These are phyloP conservation scores for Epichloe glyceriae DNA, from an alignment of 2,329 filamentous ascomycete species.

Conservation along the genomic window DNA sequence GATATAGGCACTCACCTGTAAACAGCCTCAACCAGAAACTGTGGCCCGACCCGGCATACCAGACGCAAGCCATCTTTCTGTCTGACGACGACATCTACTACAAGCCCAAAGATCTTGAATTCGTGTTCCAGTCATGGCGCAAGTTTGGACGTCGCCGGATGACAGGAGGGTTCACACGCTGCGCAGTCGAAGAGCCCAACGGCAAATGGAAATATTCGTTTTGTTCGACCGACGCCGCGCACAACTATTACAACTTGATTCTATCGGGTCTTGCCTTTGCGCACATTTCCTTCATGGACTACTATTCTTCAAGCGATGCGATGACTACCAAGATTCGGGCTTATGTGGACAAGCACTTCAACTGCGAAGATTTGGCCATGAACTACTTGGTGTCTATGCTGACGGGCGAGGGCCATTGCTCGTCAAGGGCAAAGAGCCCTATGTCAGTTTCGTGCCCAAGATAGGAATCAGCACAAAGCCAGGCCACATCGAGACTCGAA, in stretches of 20 bases:
- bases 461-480: constrained; percentile 21
- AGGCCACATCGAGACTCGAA: constrained; percentile 21
- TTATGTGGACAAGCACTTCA: constrained; percentile 25
- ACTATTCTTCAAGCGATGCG: constrained; percentile 23
- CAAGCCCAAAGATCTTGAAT: constrained; percentile 24
- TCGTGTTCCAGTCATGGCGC: constrained; percentile 28
- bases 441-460: constrained; percentile 18
- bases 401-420: constrained; percentile 21
- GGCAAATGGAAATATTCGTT: constrained; percentile 20
- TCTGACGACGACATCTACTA: constrained; percentile 28
- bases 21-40: constrained; percentile 27
- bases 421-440: constrained; percentile 20
- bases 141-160: constrained; percentile 23
- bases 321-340: constrained; percentile 18
- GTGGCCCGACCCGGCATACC: constrained; percentile 21
- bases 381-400: constrained; percentile 23
- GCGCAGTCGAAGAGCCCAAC: constrained; percentile 12
- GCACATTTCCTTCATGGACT: constrained; percentile 25
- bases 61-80: constrained; percentile 26
- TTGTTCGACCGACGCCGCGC: constrained; percentile 14
- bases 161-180: constrained; percentile 24
- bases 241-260: constrained; percentile 23
- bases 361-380: constrained; percentile 28
- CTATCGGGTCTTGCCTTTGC: constrained; percentile 25
- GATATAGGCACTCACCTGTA: constrained; percentile 19